Evolutionary conservation across 352 stramenopile genomes (phyloP).

Genomic region (Phytophthora sansomeana): DNA sequence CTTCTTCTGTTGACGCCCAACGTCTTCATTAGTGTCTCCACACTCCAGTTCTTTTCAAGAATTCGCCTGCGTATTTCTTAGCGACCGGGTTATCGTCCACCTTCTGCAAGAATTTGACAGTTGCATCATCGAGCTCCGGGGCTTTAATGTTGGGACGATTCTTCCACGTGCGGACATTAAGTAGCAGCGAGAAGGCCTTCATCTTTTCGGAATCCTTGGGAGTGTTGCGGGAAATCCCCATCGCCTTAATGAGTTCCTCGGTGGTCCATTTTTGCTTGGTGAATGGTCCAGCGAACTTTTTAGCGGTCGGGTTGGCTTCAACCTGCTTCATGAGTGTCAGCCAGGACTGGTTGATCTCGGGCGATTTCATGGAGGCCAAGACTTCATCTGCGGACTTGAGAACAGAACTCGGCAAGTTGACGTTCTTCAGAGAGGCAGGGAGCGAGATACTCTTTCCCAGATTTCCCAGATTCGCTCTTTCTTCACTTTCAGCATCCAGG

Average conservation of each 20-base stretch:
- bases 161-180: background rate
- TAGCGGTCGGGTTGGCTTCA: background rate
- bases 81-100: background rate
- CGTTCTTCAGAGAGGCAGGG: background rate
- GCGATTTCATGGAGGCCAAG: background rate
- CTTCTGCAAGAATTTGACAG: background rate
- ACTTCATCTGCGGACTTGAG: background rate
- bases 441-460: background rate
- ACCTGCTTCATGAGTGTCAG: background rate
- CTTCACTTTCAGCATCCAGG: background rate
- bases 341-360: background rate
- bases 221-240: background rate
- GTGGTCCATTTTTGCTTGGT: background rate
- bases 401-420: background rate
- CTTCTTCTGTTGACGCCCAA: background rate
- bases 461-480: background rate
- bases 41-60: background rate
- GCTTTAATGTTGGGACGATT: background rate
- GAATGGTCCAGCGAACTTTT: background rate
- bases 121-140: background rate
- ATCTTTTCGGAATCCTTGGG: background rate
- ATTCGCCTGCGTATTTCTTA: background rate
- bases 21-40: background rate
- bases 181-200: background rate
- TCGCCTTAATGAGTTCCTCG: background rate